Conservation (phyloP, 2,329 filamentous ascomycete species). For the Conoideocrella luteorostrata region DNA sequence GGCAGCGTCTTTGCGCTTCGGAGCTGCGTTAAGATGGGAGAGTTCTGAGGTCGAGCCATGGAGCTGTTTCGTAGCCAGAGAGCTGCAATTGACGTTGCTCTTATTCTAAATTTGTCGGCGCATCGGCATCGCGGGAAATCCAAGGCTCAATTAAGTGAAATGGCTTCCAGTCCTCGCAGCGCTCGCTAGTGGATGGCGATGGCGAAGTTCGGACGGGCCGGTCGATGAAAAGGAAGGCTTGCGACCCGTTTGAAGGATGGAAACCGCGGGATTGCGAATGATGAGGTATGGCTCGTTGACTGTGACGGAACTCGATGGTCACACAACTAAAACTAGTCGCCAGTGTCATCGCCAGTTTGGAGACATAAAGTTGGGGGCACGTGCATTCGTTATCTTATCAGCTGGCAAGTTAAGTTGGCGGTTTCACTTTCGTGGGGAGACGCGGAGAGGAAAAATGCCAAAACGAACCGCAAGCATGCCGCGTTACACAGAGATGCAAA, state of each 20-base stretch:
- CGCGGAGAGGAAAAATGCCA: too few species aligned
- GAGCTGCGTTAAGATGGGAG: constrained; percentile 51
- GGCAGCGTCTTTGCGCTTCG: constrained; percentile 43
- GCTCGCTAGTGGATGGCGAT: neutral
- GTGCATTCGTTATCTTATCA: constrained; percentile 6
- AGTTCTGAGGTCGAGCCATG: constrained; percentile 50
- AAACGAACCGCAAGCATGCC: too few species aligned
- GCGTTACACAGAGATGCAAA: too few species aligned
- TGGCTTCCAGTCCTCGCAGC: neutral
- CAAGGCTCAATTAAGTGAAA: neutral
- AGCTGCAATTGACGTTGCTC: constrained; percentile 5
- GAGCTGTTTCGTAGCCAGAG: constrained; percentile 11
- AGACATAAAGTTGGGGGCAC: constrained; percentile 3
- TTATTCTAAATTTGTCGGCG: constrained; percentile 6
- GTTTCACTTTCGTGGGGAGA: too few species aligned
- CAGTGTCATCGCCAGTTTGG: neutral
- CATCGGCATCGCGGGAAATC: constrained; percentile 11
- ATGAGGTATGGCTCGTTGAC: neutral
- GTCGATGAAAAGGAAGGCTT: too few species aligned
- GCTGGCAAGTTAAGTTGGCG: too few species aligned
- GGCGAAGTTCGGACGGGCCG: too few species aligned
- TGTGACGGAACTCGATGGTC: constrained; percentile 1
- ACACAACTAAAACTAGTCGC: too few species aligned
- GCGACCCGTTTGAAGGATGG: neutral
- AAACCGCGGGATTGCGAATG: neutral